Evolutionary conservation across 345 rosid genomes (phyloP), one percentile per base, ranked within the genome.

Genomic region (Orychophragmus violaceus): DNA sequence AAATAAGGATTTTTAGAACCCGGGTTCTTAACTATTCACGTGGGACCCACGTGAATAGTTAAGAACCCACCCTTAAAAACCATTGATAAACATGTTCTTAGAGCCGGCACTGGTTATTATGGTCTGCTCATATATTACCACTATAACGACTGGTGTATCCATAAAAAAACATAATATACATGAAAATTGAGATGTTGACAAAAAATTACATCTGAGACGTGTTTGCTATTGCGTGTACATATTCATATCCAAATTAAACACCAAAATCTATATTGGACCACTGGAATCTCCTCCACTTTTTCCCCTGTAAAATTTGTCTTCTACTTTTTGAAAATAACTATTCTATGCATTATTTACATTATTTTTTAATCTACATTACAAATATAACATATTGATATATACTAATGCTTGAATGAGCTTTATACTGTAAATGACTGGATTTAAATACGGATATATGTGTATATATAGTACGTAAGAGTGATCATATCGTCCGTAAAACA

Each of bases 231-330:
- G 68, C 46, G 68, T 42, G 62, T 54, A 8, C 27, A 51, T 35
- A 51, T 41, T 32, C 49, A 24, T 35, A 54, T 22, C 63, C 17
- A 54, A 29, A 41, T 27, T 14, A 52, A 8, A 29, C 35, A 52
- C 35, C 57, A 52, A 52, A 14, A 70, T 62, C 24, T 45, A 17
- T 13, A 54, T 24, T 46, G 70, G 70, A 64, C 76, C 75, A 55
- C 27, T 18, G 33, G 51, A 71, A 46, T 71, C 76, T 46, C 59
- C n/a, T 44, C 56, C 48, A 49, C 59, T 33, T 63, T 62, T 42
- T 60, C 27, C 27, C 23, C 29, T 13, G 18, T 54, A 24, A 45
- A 39, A 28, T 71, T 63, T 55, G 57, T 71, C 63, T 44, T 55
- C 35, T 11, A 45, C 50, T 24, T 23, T 33, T 25, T 71, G 39